phyloP scores from a whole-genome alignment of 2,329 filamentous ascomycete genomes.

The Xylariales sp. region DNA sequence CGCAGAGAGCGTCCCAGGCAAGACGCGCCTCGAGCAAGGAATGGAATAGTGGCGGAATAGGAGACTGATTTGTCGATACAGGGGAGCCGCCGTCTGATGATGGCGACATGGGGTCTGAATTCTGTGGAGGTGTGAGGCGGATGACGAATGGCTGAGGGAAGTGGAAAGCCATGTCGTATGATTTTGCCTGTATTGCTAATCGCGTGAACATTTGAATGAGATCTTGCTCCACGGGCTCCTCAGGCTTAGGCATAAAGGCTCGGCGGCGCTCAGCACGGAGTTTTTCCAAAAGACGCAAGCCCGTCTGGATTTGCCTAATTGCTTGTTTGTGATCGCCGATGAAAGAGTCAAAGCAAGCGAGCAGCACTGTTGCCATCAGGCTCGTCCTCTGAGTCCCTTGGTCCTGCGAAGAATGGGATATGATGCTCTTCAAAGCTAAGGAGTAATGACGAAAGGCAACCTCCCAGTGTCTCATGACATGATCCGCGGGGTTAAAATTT shows the following conservation, averaged over 20 bases:
- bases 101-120: conserved; percentile 33
- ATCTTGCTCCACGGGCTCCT: conserved; percentile 52
- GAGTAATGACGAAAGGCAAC: conserved; percentile 58
- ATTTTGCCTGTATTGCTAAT: conserved; percentile 61
- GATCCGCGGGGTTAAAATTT: conserved; percentile 26
- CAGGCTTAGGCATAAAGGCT: conserved; percentile 32
- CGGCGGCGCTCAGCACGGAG: conserved; percentile 41
- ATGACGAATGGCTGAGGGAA: conserved; percentile 60
- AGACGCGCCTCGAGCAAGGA: conserved; percentile 50
- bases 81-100: conserved; percentile 39
- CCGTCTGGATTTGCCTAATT: conserved; percentile 57
- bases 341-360: conserved; percentile 67
- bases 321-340: conserved; percentile 59
- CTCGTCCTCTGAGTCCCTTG: conserved; percentile 45
- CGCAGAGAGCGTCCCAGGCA: conserved; percentile 52
- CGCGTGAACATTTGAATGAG: conserved; percentile 60
- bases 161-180: conserved; percentile 65
- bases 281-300: conserved; percentile 49
- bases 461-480: conserved; percentile 49
- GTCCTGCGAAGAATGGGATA: conserved; percentile 37
- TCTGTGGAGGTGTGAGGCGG: conserved; percentile 38
- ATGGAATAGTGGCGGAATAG: conserved; percentile 41
- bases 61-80: conserved; percentile 29
- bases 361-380: conserved; percentile 61
- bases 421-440: conserved; percentile 48